Base-by-base conservation (phyloP, 768 basidiomycete species). In the Glaciozyma antarctica region DNA sequence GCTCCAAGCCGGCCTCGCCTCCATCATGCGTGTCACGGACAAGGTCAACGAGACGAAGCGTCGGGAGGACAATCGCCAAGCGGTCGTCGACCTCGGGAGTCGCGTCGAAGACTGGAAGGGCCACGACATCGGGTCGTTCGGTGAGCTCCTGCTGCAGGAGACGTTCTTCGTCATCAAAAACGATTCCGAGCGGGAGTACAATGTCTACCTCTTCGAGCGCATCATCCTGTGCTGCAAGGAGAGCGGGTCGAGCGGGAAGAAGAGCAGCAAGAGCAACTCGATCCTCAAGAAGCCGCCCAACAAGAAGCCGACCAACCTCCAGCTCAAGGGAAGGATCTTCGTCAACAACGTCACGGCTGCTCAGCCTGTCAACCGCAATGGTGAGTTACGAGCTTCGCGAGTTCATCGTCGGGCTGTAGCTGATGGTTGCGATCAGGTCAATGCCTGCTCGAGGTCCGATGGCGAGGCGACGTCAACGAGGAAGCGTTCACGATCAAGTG, bases 51-150 rank as follows among this genome's bases (percentile, higher is more conserved):
- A 98, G 77, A 88, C 90, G 30, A 86, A 92, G 76, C 84, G 95
- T 57, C 85, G 88, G 57, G 85, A 88, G 58, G 89, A 97, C 79
- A 98, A 99, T 73, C 80, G 86, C 51, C 86, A 86, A 72, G 95
- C 91, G 7, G 91, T 95, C 62, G 84, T 87, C 77, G 88, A 86
- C 72, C 83, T 99, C 12, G 81, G 86, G 67, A 79, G 80, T 34
- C 86, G 95, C 53, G 91, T 99, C 55, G 90, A 93, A 70, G 95
- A 99, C 76, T 99, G 95, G 95, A 98, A 98, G 77, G 94, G 94
- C 16, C 95, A 99, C 77, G 89, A 94, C 72, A 82, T 97, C 47
- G 85, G 85, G 71, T 88, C 91, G 76, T 98, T 99, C 70, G 95
- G 95, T 66, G 85, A 89, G 71, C 86, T 99, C 61, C 82, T 94